phyloP scores from a whole-genome alignment of 2,329 filamentous ascomycete genomes.

The Pseudogymnoascus sp. region DNA sequence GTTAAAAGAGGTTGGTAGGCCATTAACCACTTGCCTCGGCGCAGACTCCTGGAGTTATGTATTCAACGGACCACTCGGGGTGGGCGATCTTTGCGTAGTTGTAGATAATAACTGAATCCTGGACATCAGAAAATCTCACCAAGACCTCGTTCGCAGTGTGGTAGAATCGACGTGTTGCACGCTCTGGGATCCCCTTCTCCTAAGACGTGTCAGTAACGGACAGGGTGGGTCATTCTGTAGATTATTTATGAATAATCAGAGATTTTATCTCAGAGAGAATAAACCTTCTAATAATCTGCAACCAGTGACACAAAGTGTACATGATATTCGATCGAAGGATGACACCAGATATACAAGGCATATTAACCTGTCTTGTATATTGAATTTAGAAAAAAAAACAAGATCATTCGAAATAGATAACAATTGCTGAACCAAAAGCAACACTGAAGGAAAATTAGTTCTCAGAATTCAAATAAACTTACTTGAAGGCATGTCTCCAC shows the following conservation, averaged over 20 bases:
- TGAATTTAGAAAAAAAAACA: neutral
- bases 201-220: neutral
- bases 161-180: constrained; percentile 14
- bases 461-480: constrained; percentile 9
- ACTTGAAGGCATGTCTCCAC: constrained; percentile 21
- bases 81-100: constrained; percentile 19
- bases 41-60: constrained; percentile 19
- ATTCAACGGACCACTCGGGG: constrained; percentile 21
- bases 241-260: neutral
- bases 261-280: neutral
- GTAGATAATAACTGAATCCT: constrained; percentile 20
- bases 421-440: neutral
- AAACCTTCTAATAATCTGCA: neutral
- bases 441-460: neutral
- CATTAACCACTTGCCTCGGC: constrained; percentile 15
- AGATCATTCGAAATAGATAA: neutral
- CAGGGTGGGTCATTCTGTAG: neutral
- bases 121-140: constrained; percentile 21
- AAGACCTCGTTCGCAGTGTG: constrained; percentile 17
- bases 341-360: too few species aligned
- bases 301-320: neutral
- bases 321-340: neutral
- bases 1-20: neutral
- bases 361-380: neutral
- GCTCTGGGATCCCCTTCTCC: constrained; percentile 7